Evolutionary conservation across 768 basidiomycete species (phyloP).

Genomic region (Mycena leptocephala): DNA sequence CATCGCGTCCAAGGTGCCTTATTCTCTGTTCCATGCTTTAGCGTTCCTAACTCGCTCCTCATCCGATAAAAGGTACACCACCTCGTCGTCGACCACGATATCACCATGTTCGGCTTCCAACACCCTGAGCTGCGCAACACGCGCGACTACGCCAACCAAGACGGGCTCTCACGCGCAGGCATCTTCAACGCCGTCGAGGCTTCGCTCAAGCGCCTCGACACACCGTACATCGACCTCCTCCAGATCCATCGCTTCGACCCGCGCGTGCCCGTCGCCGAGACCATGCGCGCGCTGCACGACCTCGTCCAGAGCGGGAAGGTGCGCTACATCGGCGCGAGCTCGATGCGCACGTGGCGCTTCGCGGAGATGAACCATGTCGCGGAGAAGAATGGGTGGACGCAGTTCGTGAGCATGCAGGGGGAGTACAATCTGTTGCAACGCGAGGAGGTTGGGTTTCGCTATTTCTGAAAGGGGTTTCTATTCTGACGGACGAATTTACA

Average conservation of each 20-base stretch:
- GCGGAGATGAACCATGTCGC: constrained; percentile 63
- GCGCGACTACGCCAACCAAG: constrained; percentile 41
- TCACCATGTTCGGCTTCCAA: neutral
- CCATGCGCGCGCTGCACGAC: constrained; percentile 64
- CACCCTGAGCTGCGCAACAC: neutral
- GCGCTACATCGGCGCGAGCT: constrained; percentile 63
- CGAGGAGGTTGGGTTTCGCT: constrained; percentile 54
- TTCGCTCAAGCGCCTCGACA: constrained; percentile 46
- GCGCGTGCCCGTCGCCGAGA: constrained; percentile 53
- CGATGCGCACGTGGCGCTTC: constrained; percentile 63
- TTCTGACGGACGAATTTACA: constrained; percentile 25
- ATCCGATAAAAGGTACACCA: too few species aligned
- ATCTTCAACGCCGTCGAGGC: constrained; percentile 54
- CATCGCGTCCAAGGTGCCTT: constrained; percentile 41
- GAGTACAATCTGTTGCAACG: constrained; percentile 70
- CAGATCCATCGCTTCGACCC: constrained; percentile 62
- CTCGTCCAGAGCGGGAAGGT: constrained; percentile 57
- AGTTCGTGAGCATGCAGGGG: constrained; percentile 70
- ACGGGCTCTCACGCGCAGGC: constrained; percentile 43
- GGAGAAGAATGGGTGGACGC: constrained; percentile 62
- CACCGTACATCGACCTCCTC: constrained; percentile 52
- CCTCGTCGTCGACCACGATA: constrained; percentile 27
- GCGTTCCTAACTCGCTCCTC: too few species aligned
- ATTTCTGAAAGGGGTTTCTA: neutral
- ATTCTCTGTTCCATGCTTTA: too few species aligned